Evolutionary conservation across 257 asterid genomes (phyloP).

Genomic region (Capsicum pubescens): DNA sequence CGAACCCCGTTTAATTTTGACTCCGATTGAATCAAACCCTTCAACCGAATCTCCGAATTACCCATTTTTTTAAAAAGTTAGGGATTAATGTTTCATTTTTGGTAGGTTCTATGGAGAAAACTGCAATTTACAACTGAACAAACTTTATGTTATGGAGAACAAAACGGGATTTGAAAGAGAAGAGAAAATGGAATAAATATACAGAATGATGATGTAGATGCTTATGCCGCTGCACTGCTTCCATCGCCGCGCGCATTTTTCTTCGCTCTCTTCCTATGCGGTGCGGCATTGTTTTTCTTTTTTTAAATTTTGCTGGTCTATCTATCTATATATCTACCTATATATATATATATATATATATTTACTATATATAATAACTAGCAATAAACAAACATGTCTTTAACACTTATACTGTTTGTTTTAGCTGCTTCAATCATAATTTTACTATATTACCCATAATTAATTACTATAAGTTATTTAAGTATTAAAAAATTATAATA

Average conservation of each 20-base stretch:
- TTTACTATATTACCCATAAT: no score
- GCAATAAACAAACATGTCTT: no score
- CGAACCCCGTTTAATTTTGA: constrained; percentile 24
- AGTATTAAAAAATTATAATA: no score
- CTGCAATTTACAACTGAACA: background rate
- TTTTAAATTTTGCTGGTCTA: no score
- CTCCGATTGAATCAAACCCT: constrained; percentile 25
- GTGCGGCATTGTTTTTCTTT: background rate
- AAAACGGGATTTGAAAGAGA: constrained; percentile 33
- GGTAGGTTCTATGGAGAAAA: background rate
- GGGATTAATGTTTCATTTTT: constrained; percentile 30
- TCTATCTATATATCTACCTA: no score
- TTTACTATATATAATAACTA: no score
- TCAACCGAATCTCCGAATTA: constrained; percentile 47
- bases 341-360: no score
- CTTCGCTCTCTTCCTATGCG: constrained; percentile 15
- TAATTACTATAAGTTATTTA: no score
- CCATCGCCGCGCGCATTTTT: constrained; percentile 51
- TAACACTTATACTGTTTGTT: no score
- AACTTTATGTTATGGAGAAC: background rate
- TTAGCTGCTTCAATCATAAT: no score
- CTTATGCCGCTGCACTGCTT: constrained; percentile 47
- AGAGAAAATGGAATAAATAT: constrained; percentile 37
- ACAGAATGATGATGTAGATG: constrained; percentile 43
- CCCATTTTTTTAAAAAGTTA: constrained; percentile 42